These are phyloP conservation scores for Baorangia bicolor DNA, from an alignment of 768 basidiomycete species.

Conservation along the genomic window DNA sequence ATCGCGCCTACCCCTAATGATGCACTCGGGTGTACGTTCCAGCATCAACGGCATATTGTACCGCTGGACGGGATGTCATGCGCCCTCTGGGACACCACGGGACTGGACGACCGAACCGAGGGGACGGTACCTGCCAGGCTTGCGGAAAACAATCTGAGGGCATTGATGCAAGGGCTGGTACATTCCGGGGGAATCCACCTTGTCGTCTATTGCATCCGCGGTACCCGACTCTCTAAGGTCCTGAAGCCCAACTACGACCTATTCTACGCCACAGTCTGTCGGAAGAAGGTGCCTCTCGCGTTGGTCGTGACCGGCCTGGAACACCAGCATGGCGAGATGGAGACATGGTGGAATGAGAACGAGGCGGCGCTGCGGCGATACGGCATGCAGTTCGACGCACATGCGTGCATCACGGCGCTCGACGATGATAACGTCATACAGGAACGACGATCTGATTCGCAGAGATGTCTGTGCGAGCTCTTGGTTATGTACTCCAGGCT, in stretches of 20 bases:
- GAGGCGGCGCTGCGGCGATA: conserved; percentile 19
- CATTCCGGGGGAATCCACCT: background rate
- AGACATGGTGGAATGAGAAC: conserved; percentile 30
- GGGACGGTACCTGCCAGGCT: background rate
- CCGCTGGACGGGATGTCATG: background rate
- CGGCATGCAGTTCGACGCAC: conserved; percentile 28
- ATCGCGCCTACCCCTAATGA: too few relatives aligned
- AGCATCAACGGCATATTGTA: too few relatives aligned
- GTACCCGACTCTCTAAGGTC: background rate
- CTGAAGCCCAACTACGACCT: conserved; percentile 33
- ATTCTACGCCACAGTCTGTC: conserved; percentile 35
- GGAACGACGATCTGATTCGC: background rate
- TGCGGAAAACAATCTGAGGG: background rate
- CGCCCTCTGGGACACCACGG: background rate
- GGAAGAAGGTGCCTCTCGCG: conserved; percentile 32
- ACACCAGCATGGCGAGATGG: conserved; percentile 18
- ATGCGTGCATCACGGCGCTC: background rate
- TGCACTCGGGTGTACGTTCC: too few relatives aligned
- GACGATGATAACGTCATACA: background rate
- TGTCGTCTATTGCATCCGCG: background rate
- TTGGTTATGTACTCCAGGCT: background rate
- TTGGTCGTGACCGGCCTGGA: conserved; percentile 38
- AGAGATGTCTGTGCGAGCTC: background rate
- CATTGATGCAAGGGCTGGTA: background rate
- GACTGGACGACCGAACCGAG: background rate